Conservation (phyloP, 2,329 filamentous ascomycete species). For the Beauveria brongniartii region DNA sequence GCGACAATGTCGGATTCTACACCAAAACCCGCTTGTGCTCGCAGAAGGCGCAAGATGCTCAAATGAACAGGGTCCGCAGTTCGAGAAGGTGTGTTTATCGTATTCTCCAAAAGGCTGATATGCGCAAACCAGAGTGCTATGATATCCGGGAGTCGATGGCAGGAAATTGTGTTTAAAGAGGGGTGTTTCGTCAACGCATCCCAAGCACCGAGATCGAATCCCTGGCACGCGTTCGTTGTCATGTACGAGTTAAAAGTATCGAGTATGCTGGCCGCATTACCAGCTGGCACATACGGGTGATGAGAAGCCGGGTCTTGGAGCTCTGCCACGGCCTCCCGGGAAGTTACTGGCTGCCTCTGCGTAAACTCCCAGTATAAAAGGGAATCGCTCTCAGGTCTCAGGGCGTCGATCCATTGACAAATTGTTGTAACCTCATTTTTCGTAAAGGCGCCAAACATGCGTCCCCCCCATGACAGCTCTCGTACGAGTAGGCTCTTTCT, state of each 20-base stretch:
- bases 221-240: not conserved
- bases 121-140: constrained; percentile 8
- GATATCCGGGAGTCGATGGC: not conserved
- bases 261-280: not conserved
- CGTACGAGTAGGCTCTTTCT: constrained; percentile 30
- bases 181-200: not conserved
- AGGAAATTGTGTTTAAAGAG: not conserved
- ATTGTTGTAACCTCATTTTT: constrained; percentile 24
- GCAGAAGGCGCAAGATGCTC: not conserved
- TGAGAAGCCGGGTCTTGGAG: not conserved
- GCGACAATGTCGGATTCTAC: not conserved
- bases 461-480: constrained; percentile 35
- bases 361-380: not conserved
- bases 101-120: not conserved
- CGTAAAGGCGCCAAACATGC: constrained; percentile 43
- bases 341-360: not conserved
- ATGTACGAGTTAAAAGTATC: not conserved
- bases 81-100: not conserved
- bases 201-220: not conserved
- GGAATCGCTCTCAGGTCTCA: not conserved
- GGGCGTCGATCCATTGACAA: not conserved
- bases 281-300: not conserved
- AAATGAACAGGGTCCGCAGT: not conserved
- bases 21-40: not conserved
- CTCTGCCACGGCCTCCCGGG: not conserved